These are phyloP conservation scores for Fraxinus ornus DNA, from an alignment of 305 asterid species.

Conservation along the genomic window DNA sequence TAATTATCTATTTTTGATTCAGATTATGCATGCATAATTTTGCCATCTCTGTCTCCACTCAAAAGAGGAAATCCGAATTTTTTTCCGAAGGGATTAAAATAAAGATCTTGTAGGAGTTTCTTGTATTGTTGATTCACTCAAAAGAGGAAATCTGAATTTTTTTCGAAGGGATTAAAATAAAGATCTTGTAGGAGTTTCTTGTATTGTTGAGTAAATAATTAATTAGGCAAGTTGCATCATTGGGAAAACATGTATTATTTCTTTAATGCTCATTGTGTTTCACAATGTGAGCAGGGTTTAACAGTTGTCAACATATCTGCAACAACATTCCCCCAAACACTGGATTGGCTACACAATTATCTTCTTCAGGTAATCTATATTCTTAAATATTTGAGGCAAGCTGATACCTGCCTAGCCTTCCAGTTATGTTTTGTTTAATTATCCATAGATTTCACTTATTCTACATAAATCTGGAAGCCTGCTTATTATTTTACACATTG, in stretches of 20 bases:
- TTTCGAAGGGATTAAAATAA: background rate
- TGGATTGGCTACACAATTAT: constrained; percentile 93
- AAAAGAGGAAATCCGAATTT: background rate
- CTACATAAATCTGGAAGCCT: background rate
- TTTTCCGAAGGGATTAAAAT: background rate
- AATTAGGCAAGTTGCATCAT: constrained; percentile 3
- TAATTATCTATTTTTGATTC: background rate
- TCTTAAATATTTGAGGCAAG: constrained; percentile 2
- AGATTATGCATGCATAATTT: background rate
- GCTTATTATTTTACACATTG: background rate
- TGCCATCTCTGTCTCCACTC: background rate
- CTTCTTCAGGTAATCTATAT: constrained; percentile 76
- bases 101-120: constrained; percentile 10
- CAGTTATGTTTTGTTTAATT: background rate
- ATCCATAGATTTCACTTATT: background rate
- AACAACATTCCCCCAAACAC: constrained; percentile 91
- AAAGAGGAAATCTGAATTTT: background rate
- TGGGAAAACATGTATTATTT: background rate
- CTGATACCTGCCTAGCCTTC: constrained; percentile 4
- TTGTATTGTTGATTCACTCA: background rate
- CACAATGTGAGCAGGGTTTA: constrained; percentile 58
- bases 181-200: constrained; percentile 14
- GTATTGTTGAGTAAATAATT: constrained; percentile 4
- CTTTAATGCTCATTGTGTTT: constrained; percentile 21
- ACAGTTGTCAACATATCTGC: constrained; percentile 86